Evolutionary conservation across 345 rosid species (phyloP).

Genomic region (Arabidopsis arenosa): DNA sequence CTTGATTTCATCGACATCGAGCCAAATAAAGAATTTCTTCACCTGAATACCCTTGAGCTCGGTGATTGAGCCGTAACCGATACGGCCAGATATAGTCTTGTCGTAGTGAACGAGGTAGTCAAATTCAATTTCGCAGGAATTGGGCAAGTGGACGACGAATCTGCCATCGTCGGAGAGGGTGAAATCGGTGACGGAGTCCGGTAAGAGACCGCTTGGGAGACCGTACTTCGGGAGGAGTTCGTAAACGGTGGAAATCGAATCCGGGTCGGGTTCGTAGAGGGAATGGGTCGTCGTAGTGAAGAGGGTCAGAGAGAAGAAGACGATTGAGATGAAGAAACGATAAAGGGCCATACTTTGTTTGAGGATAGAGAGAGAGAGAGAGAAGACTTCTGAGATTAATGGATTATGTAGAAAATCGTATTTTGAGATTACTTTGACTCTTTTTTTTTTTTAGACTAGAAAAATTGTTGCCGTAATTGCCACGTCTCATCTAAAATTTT

Average conservation of each 20-base stretch:
- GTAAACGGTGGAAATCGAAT: conserved; percentile 55
- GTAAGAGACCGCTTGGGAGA: conserved; percentile 86
- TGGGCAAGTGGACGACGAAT: conserved; percentile 59
- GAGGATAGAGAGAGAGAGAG: conserved; percentile 2
- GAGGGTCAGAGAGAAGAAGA: conserved; percentile 42
- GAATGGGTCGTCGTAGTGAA: conserved; percentile 31
- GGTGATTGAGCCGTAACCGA: conserved; percentile 76
- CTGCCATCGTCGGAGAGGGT: conserved; percentile 66
- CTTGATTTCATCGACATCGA: conserved; percentile 80
- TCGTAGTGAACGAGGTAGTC: conserved; percentile 91
- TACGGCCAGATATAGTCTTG: conserved; percentile 61
- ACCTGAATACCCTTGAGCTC: conserved; percentile 85
- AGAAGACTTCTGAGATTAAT: not conserved
- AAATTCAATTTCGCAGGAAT: conserved; percentile 69
- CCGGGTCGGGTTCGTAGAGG: conserved; percentile 43
- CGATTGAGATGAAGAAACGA: conserved; percentile 41
- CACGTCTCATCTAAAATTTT: conserved; percentile 2
- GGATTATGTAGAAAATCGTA: not conserved
- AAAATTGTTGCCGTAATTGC: conserved; percentile 15
- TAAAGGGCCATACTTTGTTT: conserved; percentile 35
- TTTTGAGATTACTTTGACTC: conserved; percentile 9
- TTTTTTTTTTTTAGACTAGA: not conserved
- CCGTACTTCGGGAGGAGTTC: conserved; percentile 89
- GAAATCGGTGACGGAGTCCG: conserved; percentile 64
- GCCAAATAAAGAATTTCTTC: conserved; percentile 73